phyloP scores from a whole-genome alignment of 2,329 filamentous ascomycete species.

The Curvularia hawaiiensis region DNA sequence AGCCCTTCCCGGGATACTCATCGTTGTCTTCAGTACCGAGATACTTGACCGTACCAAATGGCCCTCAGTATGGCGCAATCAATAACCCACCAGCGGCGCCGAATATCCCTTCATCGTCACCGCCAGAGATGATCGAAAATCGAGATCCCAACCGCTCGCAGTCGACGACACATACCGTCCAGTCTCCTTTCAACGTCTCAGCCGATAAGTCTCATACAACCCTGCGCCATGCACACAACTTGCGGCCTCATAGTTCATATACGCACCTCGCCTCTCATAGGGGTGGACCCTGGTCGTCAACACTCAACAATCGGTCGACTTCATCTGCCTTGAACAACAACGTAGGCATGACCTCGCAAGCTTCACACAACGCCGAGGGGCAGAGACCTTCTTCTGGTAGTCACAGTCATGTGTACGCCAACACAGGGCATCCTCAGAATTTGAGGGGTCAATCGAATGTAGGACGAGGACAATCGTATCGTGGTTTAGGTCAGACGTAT shows the following conservation, averaged over 20 bases:
- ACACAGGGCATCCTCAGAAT: not conserved
- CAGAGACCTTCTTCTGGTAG: constrained; percentile 13
- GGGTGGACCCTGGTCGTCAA: constrained; percentile 42
- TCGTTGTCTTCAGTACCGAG: constrained; percentile 48
- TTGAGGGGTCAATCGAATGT: constrained; percentile 1
- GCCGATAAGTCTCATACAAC: constrained; percentile 53
- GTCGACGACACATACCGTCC: constrained; percentile 44
- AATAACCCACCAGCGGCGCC: constrained; percentile 43
- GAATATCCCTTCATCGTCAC: constrained; percentile 39
- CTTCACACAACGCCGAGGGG: constrained; percentile 21
- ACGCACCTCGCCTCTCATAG: constrained; percentile 43
- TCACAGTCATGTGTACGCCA: constrained; percentile 5
- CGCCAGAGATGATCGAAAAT: constrained; percentile 27
- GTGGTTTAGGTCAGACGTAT: constrained; percentile 2
- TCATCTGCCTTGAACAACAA: constrained; percentile 54
- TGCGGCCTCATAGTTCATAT: constrained; percentile 48
- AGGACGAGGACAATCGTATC: constrained; percentile 6
- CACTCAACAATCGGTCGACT: constrained; percentile 49
- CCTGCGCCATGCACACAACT: constrained; percentile 48
- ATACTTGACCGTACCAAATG: constrained; percentile 49
- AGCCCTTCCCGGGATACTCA: constrained; percentile 43
- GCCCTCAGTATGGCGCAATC: constrained; percentile 49
- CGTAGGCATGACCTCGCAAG: constrained; percentile 26
- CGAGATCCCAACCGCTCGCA: constrained; percentile 48
- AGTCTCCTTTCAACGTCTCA: constrained; percentile 44